Base-by-base conservation (phyloP, 2,329 filamentous ascomycete genomes). In the Aureobasidium musti region DNA sequence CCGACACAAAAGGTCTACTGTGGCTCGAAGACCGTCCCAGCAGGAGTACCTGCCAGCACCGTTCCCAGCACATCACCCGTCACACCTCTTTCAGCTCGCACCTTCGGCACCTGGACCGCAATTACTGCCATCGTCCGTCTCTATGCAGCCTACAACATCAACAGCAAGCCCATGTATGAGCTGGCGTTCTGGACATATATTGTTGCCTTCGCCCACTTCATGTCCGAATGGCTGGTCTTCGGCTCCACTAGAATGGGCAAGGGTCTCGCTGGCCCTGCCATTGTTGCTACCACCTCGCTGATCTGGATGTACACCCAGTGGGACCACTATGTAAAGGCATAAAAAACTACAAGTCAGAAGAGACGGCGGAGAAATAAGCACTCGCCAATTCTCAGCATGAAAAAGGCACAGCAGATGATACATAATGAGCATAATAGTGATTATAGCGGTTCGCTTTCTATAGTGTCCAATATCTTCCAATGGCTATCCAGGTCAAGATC, bases 1-100 rank as follows among this genome's bases (percentile, higher is more conserved):
- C 96, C 91, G 80, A 92, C 92, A 8, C 87, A 89, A n/a, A 89
- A 91, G 77, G 86, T 98, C 74, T 99, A 98, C 82, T 87, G 89
- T 72, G 87, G 87, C 77, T 68, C 67, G 26, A 77, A 11, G 73
- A 79, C 56, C 78, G 67, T 53, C 30, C 61, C 43, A 49, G 57
- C 60, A 30, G 54, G 61, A 23, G 49, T 67, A 19, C 68, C 68
- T 26, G 77, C 78, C 30, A 68, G 69, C 33, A 70, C 72, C 70
- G 37, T 67, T 39, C 47, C 45, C 52, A 39, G 19, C 35, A 23
- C 76, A 37, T 79, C 81, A 67, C 83, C 77, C 78, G 86, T 91
- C 66, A 93, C 91, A 6, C 87, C 89, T 5, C 86, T 97, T 35
- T 89, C 88, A 13, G 88, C 88, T 30, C 88, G 91, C 70, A 87